phyloP scores from a whole-genome alignment of 495 filamentous ascomycete species.

The Ramalina peruviana region DNA sequence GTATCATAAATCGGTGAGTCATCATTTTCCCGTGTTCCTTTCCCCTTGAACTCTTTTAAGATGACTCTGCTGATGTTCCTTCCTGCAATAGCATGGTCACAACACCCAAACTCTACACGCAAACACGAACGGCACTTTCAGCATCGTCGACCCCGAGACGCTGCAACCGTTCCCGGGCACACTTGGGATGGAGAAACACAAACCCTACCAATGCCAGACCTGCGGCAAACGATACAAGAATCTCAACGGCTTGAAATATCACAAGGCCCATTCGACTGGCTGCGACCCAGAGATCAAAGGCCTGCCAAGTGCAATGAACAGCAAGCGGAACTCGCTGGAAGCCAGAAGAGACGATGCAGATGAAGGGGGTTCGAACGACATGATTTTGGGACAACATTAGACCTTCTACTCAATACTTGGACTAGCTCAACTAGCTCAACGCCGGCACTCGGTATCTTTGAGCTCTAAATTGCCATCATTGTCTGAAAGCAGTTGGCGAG shows the following conservation, averaged over 20 bases:
- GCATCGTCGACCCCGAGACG: slow-evolving; percentile 94
- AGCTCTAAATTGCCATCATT: too few species aligned
- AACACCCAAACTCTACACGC: slow-evolving; percentile 91
- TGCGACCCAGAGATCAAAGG: slow-evolving; percentile 36
- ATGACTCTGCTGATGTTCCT: not conserved
- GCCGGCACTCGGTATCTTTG: too few species aligned
- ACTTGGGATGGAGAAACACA: slow-evolving; percentile 98
- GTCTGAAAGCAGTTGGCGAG: too few species aligned
- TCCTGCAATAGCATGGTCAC: slow-evolving; percentile 60
- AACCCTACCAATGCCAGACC: slow-evolving; percentile 90
- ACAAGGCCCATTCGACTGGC: slow-evolving; percentile 71
- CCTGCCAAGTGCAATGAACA: too few species aligned
- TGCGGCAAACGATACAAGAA: slow-evolving; percentile 99
- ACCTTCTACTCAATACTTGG: too few species aligned
- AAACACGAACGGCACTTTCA: slow-evolving; percentile 92
- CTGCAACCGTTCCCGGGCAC: slow-evolving; percentile 89
- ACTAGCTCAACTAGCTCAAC: too few species aligned
- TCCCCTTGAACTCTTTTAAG: not conserved
- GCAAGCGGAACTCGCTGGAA: too few species aligned
- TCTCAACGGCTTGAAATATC: slow-evolving; percentile 88
- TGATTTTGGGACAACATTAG: too few species aligned
- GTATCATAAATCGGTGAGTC: slow-evolving; percentile 57
- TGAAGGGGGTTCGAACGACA: too few species aligned
- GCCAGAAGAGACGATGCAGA: too few species aligned
- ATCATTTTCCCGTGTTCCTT: not conserved